Evolutionary conservation across 2,329 filamentous ascomycete species (phyloP).

Genomic region (Aureobasidium sp.): DNA sequence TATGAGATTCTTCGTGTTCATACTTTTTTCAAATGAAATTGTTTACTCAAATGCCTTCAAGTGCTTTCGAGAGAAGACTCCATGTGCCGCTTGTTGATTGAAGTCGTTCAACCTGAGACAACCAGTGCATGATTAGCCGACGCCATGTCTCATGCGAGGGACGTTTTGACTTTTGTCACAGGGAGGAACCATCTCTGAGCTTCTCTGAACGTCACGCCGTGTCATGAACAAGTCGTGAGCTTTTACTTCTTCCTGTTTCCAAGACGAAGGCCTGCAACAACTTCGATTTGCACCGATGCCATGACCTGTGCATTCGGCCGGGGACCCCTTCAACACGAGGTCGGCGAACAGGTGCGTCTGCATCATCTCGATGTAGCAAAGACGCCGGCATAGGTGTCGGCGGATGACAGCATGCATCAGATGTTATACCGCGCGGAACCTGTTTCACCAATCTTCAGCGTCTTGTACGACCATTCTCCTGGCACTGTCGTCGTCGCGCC

Average conservation of each 20-base stretch:
- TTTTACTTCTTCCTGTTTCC: background rate
- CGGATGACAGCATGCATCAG: background rate
- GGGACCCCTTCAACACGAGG: background rate
- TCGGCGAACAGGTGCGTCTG: background rate
- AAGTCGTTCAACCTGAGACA: background rate
- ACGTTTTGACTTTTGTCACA: background rate
- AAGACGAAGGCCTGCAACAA: background rate
- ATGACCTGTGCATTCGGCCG: background rate
- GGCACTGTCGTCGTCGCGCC: background rate
- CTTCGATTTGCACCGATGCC: background rate
- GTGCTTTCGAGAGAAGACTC: background rate
- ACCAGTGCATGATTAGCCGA: background rate
- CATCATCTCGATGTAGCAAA: background rate
- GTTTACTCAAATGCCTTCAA: background rate
- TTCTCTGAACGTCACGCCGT: background rate
- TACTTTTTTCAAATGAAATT: background rate
- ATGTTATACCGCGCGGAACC: background rate
- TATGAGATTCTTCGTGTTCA: slow-evolving; percentile 10
- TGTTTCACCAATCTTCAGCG: slow-evolving; percentile 1
- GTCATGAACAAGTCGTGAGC: background rate
- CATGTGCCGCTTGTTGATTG: background rate
- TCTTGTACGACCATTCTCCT: background rate
- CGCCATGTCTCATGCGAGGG: background rate
- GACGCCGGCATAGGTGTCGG: background rate
- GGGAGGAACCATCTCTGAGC: background rate